Conservation (phyloP, 1,284 basidiomycete species). For the Phellopilus nigrolimitatus region DNA sequence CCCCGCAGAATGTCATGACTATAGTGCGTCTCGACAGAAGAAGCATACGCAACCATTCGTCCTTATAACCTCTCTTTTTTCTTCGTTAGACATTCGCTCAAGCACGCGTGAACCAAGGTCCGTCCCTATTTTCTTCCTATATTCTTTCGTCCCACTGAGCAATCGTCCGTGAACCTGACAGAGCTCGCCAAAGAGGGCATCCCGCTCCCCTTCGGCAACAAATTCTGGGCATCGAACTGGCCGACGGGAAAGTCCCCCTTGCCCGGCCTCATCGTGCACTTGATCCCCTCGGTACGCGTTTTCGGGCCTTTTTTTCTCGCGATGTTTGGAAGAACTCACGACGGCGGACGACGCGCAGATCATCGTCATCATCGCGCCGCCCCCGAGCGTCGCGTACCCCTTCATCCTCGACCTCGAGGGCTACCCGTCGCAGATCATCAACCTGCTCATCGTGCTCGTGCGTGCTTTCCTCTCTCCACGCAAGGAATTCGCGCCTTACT, state of each 20-base stretch:
- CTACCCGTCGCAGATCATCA: constrained; percentile 54
- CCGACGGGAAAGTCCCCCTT: constrained; percentile 42
- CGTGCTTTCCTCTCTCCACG: constrained; percentile 21
- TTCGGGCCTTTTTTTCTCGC: neutral
- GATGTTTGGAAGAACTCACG: neutral
- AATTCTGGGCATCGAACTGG: constrained; percentile 41
- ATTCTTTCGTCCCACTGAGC: neutral
- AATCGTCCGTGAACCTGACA: constrained; percentile 11
- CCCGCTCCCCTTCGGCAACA: constrained; percentile 40
- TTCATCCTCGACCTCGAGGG: constrained; percentile 56
- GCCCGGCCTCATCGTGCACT: constrained; percentile 39
- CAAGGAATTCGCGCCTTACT: neutral
- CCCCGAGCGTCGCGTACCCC: constrained; percentile 41
- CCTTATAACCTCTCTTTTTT: neutral
- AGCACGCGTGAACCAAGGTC: constrained; percentile 43
- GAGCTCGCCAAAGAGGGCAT: constrained; percentile 53
- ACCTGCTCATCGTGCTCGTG: constrained; percentile 50
- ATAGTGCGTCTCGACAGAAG: constrained; percentile 24
- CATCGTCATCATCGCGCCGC: constrained; percentile 45
- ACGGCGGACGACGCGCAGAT: constrained; percentile 33
- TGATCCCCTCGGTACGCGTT: constrained; percentile 32
- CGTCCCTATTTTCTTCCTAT: neutral
- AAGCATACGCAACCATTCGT: neutral
- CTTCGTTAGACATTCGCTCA: constrained; percentile 40
- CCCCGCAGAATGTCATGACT: constrained; percentile 34